phyloP scores from a whole-genome alignment of 306 rosid species.

The Dalbergia oliveri region DNA sequence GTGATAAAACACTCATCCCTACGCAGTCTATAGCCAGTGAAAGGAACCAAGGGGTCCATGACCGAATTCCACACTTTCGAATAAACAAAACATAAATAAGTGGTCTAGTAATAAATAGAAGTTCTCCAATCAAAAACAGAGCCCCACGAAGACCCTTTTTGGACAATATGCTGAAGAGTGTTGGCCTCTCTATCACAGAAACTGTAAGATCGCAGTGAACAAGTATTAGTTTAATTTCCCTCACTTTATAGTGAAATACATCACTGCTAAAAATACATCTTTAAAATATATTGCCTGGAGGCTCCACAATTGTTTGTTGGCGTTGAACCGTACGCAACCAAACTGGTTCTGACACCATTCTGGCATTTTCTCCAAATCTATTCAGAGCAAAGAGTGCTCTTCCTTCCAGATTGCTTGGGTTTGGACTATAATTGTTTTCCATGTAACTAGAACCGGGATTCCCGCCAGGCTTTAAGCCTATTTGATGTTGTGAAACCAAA shows the following conservation, averaged over 20 bases:
- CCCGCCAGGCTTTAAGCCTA: constrained; percentile 49
- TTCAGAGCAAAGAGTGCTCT: constrained; percentile 85
- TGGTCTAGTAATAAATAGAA: constrained; percentile 78
- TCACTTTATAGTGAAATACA: constrained; percentile 6
- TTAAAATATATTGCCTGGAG: constrained; percentile 56
- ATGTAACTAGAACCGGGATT: constrained; percentile 51
- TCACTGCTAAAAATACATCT: constrained; percentile 12
- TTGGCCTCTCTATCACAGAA: constrained; percentile 62
- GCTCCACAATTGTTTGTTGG: constrained; percentile 67
- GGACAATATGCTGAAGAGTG: constrained; percentile 67
- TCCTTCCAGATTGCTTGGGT: constrained; percentile 79
- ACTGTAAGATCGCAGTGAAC: constrained; percentile 55
- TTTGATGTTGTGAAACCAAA: constrained; percentile 52
- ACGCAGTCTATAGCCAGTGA: constrained; percentile 75
- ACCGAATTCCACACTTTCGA: constrained; percentile 72
- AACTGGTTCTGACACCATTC: constrained; percentile 63
- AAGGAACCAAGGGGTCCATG: constrained; percentile 96
- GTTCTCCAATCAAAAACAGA: constrained; percentile 72
- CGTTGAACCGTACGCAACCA: constrained; percentile 69
- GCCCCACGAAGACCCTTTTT: constrained; percentile 77
- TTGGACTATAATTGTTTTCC: constrained; percentile 53
- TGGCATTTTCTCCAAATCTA: constrained; percentile 84
- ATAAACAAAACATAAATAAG: constrained; percentile 85
- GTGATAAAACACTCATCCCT: constrained; percentile 69
- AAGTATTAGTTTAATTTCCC: constrained; percentile 45